These are phyloP conservation scores for Peronospora farinosa DNA, from an alignment of 352 stramenopile genomes.

Conservation along the genomic window DNA sequence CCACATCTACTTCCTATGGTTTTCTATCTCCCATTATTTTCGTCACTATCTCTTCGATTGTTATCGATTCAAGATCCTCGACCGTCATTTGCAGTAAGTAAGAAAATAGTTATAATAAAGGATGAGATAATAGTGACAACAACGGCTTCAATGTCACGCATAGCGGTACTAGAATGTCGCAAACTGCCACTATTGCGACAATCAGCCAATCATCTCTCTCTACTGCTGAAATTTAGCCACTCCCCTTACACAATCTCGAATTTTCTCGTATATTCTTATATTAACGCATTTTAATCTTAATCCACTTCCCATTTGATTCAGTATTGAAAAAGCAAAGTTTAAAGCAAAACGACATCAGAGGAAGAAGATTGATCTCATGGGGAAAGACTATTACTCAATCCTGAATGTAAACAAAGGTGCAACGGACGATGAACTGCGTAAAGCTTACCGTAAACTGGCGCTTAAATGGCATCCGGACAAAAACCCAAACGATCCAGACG, in stretches of 20 bases:
- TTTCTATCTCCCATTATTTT: too few species aligned
- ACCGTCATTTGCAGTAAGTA: too few species aligned
- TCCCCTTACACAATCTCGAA: conserved; percentile 12
- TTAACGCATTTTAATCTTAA: conserved; percentile 12
- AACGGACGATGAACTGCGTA: conserved; percentile 74
- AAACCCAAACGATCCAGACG: conserved; percentile 84
- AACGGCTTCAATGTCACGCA: background rate
- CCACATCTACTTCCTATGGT: too few species aligned
- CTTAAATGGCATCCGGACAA: conserved; percentile 92
- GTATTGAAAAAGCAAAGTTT: conserved; percentile 15
- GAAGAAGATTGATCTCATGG: conserved; percentile 49
- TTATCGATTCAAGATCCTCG: too few species aligned
- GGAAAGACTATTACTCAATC: conserved; percentile 83
- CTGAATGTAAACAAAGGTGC: conserved; percentile 62
- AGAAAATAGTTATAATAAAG: too few species aligned
- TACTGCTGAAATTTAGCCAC: conserved; percentile 1
- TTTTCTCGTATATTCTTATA: conserved; percentile 38
- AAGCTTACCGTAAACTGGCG: conserved; percentile 86
- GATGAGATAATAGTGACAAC: too few species aligned
- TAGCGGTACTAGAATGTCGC: background rate
- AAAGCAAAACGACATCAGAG: conserved; percentile 9
- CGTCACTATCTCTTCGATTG: too few species aligned
- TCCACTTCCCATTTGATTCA: conserved; percentile 18
- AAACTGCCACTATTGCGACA: background rate
- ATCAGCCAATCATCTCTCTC: conserved; percentile 7